Evolutionary conservation across 345 rosid genomes (phyloP), one percentile per base, ranked within the genome.

Genomic region (Heritiera fomes): DNA sequence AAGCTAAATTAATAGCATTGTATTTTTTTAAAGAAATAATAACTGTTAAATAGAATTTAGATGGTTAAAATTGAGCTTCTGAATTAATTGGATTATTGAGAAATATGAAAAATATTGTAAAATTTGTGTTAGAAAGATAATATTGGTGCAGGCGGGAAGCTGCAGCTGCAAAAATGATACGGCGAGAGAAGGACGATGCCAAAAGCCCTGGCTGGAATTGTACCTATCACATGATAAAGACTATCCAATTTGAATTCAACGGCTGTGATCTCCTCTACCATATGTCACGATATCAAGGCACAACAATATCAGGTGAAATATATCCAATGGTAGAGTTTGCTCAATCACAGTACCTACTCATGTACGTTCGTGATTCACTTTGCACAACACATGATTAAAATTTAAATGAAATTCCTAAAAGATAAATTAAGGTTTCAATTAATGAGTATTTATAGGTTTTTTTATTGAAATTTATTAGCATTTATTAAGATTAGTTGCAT

Each of bases 241-340:
- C 91, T 63, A 28, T 73, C 70, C 45, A 69, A 20, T 82, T 88
- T 83, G 80, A 84, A 87, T 84, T 75, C 78, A 81, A 81, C 73
- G 92, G 90, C 85, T 71, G 4, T 32, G 88, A 91, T 89, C 72
- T 63, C 32, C 32, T 50, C 62, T 66, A 65, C 79, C 80, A 0
- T 28, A 50, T 66, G 80, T 77, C 80, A 49, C 77, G 52, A 15
- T 12, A 47, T 50, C 30, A 23, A 28, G 43, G 60, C 73, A 40
- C 15, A 14, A 17, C 43, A 7, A 30, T 40, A 11, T 28, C 10
- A 41, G 34, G 12, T 40, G 71, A 61, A 40, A 53, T 63, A 34
- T 10, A 82, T 76, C 77, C n/a, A 80, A 63, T 20, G 87, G 84
- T 73, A 28, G 79, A 64, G 53, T 12, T 45, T 79, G 17, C n/a